Base-by-base conservation (phyloP, 345 rosid species). In the Draba incana region DNA sequence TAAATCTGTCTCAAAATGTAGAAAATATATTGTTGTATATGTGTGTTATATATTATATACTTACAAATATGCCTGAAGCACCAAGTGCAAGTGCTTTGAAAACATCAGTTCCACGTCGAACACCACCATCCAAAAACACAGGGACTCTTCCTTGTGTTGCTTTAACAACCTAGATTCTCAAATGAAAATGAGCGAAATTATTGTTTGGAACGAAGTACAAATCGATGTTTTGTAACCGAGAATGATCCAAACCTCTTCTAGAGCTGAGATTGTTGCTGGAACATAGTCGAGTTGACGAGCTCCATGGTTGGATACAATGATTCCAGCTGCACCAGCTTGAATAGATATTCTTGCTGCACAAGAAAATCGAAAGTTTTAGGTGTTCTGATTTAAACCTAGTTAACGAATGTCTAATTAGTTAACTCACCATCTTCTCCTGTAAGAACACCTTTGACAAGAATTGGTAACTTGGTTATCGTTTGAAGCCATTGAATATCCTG, bases 221-320 rank as follows among this genome's bases (percentile, higher is more conserved):
- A 2, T 13, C 37, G 15, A 13, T n/a, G 57, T 8, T 69, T 47
- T 24, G 27, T 20, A 35, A 51, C n/a, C 3, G 43, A 37, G 27
- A 12, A 15, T 60, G 16, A 50, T 28, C 6, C 53, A 35, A 35
- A 84, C 97, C 90, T 90, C 97, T 81, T 88, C 97, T 72, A 90
- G 80, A 20, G 89, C 97, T 75, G 75, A 68, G 83, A 90, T 90
- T 39, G 97, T 85, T 27, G 84, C 70, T 42, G 84, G 84, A 25
- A 84, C 86, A 55, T 85, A 87, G 79, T 89, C 96, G n/a, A 89
- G 89, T 59, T 89, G 96, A 31, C 93, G 93, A 61, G 89, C 96
- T 57, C 96, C 93, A 42, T 89, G 96, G 75, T 89, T 89, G 38
- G 96, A 89, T 25, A 89, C 96, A 14, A 87, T 87, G 55, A 89